Base-by-base conservation (phyloP, 1,284 basidiomycete genomes). In the Ustilago crameri region DNA sequence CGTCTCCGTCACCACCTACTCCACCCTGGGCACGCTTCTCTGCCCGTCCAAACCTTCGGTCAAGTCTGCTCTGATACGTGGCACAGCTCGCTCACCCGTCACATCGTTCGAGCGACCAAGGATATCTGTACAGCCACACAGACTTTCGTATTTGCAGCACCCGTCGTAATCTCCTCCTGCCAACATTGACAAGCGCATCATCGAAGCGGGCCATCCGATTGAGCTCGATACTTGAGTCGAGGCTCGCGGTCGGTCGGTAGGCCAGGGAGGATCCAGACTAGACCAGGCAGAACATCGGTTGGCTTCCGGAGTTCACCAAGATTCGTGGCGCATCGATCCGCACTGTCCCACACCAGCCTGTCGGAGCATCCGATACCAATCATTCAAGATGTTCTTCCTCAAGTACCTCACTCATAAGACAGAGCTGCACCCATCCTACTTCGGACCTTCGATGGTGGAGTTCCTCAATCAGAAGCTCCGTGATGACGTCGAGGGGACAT, bases 341-440 rank as follows among this genome's bases (percentile, higher is more conserved):
- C 17, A 14, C 35, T 37, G 5, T 5, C 17, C 9, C 12, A 5
- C 35, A 37, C 9, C 5, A 30, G 30, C 30, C 20, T 8, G 17
- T 42, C 41, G 41, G 41, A 42, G 41, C 22, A 42, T 42, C 41
- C 41, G 22, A 42, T 18, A 5, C 17, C 10, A 15, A 5, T 23
- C 18, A 5, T n/a, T 26, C 59, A 67, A 8, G 10, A 79, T 79
- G 76, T 79, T 79, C 61, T 79, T 79, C 60, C 70, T 79, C 42
- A 95, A 96, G 88, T 91, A 94, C 83, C 88, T 98, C 30, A 93
- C 92, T 26, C 93, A 98, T 84, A 94, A 93, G 5, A 95, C 98
- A 82, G 90, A 95, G 51, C 88, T 98, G 24, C 95, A 98, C 84
- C 95, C 95, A 15, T 97, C 95, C 22, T 98, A 95, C 86, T 98